Evolutionary conservation across 306 rosid genomes (phyloP).

Genomic region (Acacia acuminata): DNA sequence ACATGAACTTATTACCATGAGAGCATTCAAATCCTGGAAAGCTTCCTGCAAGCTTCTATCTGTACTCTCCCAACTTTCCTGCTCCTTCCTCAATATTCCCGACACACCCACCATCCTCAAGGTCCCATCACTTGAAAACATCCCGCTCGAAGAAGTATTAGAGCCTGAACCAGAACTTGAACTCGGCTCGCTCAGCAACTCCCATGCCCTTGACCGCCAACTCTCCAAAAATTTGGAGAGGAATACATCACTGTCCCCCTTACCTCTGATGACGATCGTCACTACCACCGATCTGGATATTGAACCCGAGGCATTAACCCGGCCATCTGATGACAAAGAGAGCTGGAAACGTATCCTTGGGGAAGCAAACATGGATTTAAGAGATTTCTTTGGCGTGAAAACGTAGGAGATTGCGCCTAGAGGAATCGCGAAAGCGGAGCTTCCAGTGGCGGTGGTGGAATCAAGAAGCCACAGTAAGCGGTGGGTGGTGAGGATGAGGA

Average conservation of each 20-base stretch:
- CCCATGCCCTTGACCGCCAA: conserved; percentile 88
- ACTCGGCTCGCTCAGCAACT: conserved; percentile 35
- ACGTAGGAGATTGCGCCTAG: conserved; percentile 65
- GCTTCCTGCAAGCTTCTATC: conserved; percentile 96
- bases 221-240: conserved; percentile 73
- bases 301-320: conserved; percentile 27
- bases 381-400: conserved; percentile 65
- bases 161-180: conserved; percentile 25
- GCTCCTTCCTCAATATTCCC: conserved; percentile 95
- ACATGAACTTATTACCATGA: conserved; percentile 58
- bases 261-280: conserved; percentile 76
- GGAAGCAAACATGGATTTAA: conserved; percentile 74
- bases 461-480: conserved; percentile 82
- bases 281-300: conserved; percentile 49
- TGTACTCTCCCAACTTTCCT: conserved; percentile 98
- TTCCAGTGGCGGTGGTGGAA: conserved; percentile 1
- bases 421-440: conserved; percentile 47
- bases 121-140: conserved; percentile 77
- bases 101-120: conserved; percentile 96
- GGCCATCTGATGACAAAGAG: conserved; percentile 52
- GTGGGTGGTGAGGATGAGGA: conserved; percentile 84
- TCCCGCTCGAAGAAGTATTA: conserved; percentile 43
- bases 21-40: conserved; percentile 97
- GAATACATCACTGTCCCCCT: conserved; percentile 81
- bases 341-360: conserved; percentile 88